Conservation (phyloP, 2,329 filamentous ascomycete species). For the Cyphellophora attinorum region DNA sequence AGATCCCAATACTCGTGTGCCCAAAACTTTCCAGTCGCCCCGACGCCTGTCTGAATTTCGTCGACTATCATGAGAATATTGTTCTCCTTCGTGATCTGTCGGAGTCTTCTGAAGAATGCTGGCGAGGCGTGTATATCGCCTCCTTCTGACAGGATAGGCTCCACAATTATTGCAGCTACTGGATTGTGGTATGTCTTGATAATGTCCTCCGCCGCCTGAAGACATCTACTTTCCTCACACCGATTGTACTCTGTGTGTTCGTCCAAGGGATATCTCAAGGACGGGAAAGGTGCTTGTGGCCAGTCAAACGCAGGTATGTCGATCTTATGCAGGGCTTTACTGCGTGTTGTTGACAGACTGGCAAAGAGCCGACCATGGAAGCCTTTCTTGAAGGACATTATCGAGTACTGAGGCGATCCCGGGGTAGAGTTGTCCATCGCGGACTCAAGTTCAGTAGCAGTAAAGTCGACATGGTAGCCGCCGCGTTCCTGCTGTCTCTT, state of each 20-base stretch:
- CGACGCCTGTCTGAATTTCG: slow-evolving; percentile 86
- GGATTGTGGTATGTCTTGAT: slow-evolving; percentile 69
- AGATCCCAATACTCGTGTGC: slow-evolving; percentile 90
- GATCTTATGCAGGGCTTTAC: slow-evolving; percentile 88
- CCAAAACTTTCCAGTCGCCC: slow-evolving; percentile 89
- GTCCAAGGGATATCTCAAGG: slow-evolving; percentile 75
- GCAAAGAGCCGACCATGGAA: slow-evolving; percentile 90
- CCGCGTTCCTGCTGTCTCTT: slow-evolving; percentile 70
- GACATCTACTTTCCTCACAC: slow-evolving; percentile 50
- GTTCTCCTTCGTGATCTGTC: slow-evolving; percentile 65
- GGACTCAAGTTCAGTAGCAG: slow-evolving; percentile 60
- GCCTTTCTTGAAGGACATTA: slow-evolving; percentile 75
- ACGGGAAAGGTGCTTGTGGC: slow-evolving; percentile 80
- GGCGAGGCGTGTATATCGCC: slow-evolving; percentile 89
- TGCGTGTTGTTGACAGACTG: slow-evolving; percentile 75
- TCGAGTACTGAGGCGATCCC: slow-evolving; percentile 68
- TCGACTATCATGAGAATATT: slow-evolving; percentile 62
- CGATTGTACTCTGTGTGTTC: slow-evolving; percentile 69
- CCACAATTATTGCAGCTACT: slow-evolving; percentile 70
- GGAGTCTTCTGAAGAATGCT: slow-evolving; percentile 74
- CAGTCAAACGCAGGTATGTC: slow-evolving; percentile 92
- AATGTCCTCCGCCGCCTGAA: slow-evolving; percentile 62
- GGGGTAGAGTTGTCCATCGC: slow-evolving; percentile 74
- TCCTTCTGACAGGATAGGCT: slow-evolving; percentile 86
- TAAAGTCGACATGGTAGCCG: slow-evolving; percentile 66